phyloP scores from a whole-genome alignment of 2,329 filamentous ascomycete species.

The Epicoccum nigrum region DNA sequence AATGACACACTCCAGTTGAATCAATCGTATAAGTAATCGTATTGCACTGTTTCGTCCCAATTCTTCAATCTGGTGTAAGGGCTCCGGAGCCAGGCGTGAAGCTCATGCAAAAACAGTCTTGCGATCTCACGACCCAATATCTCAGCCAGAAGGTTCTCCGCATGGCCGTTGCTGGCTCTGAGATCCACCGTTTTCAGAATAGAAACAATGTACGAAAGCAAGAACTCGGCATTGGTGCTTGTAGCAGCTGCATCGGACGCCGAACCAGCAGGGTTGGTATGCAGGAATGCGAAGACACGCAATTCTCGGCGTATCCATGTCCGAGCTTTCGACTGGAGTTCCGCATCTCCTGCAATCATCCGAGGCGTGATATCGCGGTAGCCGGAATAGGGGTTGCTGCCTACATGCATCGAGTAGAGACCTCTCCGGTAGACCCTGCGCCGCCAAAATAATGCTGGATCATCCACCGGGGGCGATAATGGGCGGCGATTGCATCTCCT shows the following conservation, averaged over 20 bases:
- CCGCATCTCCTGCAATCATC: slow-evolving; percentile 66
- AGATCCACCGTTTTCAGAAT: slow-evolving; percentile 84
- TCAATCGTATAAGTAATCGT: slow-evolving; percentile 48
- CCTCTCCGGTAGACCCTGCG: slow-evolving; percentile 74
- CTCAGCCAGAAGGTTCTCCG: slow-evolving; percentile 78
- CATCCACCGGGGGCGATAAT: slow-evolving; percentile 35
- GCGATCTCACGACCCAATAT: slow-evolving; percentile 78
- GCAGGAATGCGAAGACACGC: slow-evolving; percentile 78
- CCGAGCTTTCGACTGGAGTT: slow-evolving; percentile 76
- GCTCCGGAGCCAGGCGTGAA: slow-evolving; percentile 81
- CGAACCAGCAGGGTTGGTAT: slow-evolving; percentile 43
- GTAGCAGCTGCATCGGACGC: slow-evolving; percentile 30
- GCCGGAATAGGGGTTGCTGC: slow-evolving; percentile 76
- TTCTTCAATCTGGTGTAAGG: slow-evolving; percentile 73
- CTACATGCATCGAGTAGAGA: slow-evolving; percentile 80
- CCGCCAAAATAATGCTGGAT: slow-evolving; percentile 63
- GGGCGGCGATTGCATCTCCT: slow-evolving; percentile 24
- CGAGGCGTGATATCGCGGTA: slow-evolving; percentile 76
- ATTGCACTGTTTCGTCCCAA: slow-evolving; percentile 84
- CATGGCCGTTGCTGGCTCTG: slow-evolving; percentile 77
- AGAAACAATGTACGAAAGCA: slow-evolving; percentile 84
- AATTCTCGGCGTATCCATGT: slow-evolving; percentile 85
- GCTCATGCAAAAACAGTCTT: slow-evolving; percentile 80
- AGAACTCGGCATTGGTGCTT: slow-evolving; percentile 77
- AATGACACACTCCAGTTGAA: too few relatives aligned